Evolutionary conservation across 306 rosid species (phyloP).

Genomic region (Pueraria montana): DNA sequence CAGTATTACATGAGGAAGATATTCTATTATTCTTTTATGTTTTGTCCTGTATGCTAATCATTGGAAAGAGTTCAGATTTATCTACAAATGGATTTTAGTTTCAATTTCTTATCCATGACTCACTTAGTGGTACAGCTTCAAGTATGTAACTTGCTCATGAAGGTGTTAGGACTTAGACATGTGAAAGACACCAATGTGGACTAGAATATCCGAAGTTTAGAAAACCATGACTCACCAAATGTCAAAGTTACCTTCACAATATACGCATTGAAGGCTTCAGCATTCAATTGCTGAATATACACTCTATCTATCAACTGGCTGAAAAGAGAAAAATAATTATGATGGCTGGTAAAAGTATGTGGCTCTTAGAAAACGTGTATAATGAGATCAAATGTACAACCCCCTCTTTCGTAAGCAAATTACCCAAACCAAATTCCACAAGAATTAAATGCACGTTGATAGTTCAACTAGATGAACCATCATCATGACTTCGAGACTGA

Average conservation of each 20-base stretch:
- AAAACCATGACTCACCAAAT: neutral
- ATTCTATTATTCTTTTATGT: slow-evolving; percentile 24
- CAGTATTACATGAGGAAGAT: slow-evolving; percentile 17
- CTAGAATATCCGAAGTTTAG: neutral
- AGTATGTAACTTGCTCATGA: neutral
- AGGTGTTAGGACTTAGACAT: neutral
- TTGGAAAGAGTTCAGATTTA: slow-evolving; percentile 22
- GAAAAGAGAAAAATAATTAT: no score
- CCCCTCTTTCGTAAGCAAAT: no score
- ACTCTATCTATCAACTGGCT: no score
- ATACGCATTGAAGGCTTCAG: slow-evolving; percentile 13
- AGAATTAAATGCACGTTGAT: no score
- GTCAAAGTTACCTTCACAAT: neutral
- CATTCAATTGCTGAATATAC: neutral
- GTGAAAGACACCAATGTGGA: neutral
- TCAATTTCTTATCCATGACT: slow-evolving; percentile 15
- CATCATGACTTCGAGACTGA: no score
- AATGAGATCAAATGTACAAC: no score
- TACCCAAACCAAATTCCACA: no score
- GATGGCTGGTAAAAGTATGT: no score
- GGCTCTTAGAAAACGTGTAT: no score
- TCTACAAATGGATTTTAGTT: slow-evolving; percentile 14
- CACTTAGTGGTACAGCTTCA: neutral
- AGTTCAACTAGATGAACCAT: no score
- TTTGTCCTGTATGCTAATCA: slow-evolving; percentile 34